phyloP scores from a whole-genome alignment of 495 filamentous ascomycete genomes.

The Neurospora sp. region DNA sequence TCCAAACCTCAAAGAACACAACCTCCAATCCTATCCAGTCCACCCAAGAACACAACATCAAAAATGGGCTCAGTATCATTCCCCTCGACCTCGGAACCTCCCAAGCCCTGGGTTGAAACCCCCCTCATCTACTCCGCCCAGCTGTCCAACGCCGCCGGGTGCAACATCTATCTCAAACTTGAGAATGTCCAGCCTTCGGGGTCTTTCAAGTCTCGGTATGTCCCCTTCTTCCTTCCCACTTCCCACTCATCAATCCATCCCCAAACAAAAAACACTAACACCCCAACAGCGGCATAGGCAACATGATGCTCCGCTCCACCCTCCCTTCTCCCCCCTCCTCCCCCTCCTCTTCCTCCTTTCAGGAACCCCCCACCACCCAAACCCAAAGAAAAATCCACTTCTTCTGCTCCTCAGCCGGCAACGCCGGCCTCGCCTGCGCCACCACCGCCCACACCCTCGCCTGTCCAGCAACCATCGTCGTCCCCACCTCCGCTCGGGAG shows the following conservation, averaged over 20 bases:
- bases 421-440: conserved; percentile 85
- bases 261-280: not conserved
- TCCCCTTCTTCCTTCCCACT: not conserved
- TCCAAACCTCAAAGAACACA: not conserved
- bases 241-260: not conserved
- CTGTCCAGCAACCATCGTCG: conserved; percentile 72
- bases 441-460: conserved; percentile 60
- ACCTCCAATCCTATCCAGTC: not conserved
- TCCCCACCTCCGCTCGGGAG: conserved; percentile 55
- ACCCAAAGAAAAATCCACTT: conserved; percentile 49
- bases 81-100: conserved; percentile 14
- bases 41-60: not conserved
- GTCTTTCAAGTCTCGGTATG: conserved; percentile 80
- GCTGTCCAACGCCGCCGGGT: conserved; percentile 63
- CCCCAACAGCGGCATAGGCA: conserved; percentile 53
- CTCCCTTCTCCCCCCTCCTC: conserved; percentile 23
- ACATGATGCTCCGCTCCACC: conserved; percentile 54
- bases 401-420: conserved; percentile 82
- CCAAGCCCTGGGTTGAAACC: conserved; percentile 60
- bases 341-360: conserved; percentile 10
- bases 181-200: conserved; percentile 88
- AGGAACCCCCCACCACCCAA: not conserved
- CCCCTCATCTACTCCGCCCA: conserved; percentile 58
- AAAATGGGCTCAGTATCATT: conserved; percentile 28
- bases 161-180: conserved; percentile 82